These are phyloP conservation scores for Gossypium gossypioides DNA, from an alignment of 441 rosid genomes.

Conservation along the genomic window DNA sequence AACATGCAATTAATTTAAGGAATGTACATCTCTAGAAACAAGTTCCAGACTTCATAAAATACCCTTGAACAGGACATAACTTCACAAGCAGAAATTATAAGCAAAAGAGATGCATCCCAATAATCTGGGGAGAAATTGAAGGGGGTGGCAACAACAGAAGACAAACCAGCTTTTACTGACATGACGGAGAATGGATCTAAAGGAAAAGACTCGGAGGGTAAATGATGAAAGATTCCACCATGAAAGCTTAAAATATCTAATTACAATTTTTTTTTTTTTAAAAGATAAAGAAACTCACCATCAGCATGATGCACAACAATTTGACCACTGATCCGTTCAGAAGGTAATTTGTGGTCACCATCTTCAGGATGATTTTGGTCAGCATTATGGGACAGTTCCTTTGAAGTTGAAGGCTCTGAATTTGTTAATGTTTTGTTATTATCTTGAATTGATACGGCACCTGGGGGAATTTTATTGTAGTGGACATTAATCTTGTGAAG, in stretches of 20 bases:
- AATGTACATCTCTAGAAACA: not conserved
- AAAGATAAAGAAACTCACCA: slow-evolving; percentile 19
- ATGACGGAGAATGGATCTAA: not conserved
- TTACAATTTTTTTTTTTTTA: not conserved
- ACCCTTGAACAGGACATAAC: slow-evolving; percentile 4
- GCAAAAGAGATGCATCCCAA: not conserved
- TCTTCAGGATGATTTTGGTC: slow-evolving; percentile 17
- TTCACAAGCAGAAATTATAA: slow-evolving; percentile 1
- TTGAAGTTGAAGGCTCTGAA: slow-evolving; percentile 19
- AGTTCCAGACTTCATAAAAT: not conserved
- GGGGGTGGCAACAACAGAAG: not conserved
- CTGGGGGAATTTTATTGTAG: slow-evolving; percentile 5
- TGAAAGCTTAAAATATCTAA: not conserved
- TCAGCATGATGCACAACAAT: slow-evolving; percentile 18
- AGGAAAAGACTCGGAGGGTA: not conserved
- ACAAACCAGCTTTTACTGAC: not conserved
- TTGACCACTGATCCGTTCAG: slow-evolving; percentile 23
- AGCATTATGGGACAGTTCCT: slow-evolving; percentile 11
- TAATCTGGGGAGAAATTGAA: not conserved
- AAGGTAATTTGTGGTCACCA: slow-evolving; percentile 15
- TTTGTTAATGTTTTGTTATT: slow-evolving; percentile 8
- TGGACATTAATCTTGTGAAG: not conserved
- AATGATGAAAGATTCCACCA: not conserved
- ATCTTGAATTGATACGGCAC: slow-evolving; percentile 19
- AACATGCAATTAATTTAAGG: not conserved